These are phyloP conservation scores for Colletotrichum nymphaeae DNA, from an alignment of 2,329 filamentous ascomycete genomes.

Conservation along the genomic window DNA sequence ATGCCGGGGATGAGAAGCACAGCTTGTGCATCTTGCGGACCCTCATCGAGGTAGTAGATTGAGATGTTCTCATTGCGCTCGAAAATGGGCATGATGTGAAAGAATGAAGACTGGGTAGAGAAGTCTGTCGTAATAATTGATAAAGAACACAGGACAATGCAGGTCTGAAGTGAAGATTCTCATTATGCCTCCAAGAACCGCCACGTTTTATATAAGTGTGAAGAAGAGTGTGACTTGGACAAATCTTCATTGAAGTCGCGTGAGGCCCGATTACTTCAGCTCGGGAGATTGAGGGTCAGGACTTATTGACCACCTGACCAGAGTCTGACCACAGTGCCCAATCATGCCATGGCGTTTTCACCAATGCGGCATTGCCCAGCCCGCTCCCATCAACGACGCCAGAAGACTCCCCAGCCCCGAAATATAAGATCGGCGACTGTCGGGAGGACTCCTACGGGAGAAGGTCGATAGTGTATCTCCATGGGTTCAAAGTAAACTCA, in stretches of 20 bases:
- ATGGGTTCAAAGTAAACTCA: background rate
- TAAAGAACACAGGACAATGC: background rate
- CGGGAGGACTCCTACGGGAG: background rate
- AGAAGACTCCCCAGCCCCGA: background rate
- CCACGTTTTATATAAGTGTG: background rate
- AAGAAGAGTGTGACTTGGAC: background rate
- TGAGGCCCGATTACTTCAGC: background rate
- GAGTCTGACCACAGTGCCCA: background rate
- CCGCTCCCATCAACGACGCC: too few species aligned
- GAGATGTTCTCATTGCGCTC: slow-evolving; percentile 10
- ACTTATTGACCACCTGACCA: background rate
- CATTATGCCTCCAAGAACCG: background rate
- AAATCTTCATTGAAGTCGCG: background rate
- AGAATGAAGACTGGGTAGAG: too few species aligned
- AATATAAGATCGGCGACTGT: background rate
- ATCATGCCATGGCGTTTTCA: background rate
- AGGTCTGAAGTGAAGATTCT: background rate
- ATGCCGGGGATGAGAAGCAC: slow-evolving; percentile 10
- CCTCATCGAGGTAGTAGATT: slow-evolving; percentile 26
- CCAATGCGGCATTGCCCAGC: background rate
- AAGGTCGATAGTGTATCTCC: background rate
- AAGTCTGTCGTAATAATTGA: background rate
- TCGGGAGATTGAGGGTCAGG: background rate
- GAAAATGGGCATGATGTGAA: slow-evolving; percentile 10
- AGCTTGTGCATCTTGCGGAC: background rate